Conservation (phyloP, 331 rosid genomes). For the Telfairia occidentalis region DNA sequence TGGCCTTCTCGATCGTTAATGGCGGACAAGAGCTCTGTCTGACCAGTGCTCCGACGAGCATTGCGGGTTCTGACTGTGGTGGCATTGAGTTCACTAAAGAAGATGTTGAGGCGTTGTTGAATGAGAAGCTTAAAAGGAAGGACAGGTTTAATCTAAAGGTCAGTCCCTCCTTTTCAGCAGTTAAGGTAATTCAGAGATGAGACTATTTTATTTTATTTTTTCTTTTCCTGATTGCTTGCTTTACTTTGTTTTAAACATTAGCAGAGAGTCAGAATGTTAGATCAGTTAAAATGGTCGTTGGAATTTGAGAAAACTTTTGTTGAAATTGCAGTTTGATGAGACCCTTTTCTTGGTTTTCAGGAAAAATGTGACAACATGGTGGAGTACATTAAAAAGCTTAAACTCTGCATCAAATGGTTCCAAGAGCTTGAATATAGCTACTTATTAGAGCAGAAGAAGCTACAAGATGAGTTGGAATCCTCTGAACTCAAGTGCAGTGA, state of each 20-base stretch:
- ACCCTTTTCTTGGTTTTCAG: conserved; percentile 26
- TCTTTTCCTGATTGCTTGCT: neutral
- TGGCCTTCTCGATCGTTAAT: conserved; percentile 49
- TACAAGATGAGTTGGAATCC: conserved; percentile 50
- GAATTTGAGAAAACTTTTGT: neutral
- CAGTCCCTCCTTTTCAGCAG: conserved; percentile 19
- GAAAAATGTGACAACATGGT: conserved; percentile 92
- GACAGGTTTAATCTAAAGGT: conserved; percentile 96
- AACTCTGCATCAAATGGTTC: conserved; percentile 87
- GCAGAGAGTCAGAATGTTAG: neutral
- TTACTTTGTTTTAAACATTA: neutral
- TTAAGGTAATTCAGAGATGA: conserved; percentile 13
- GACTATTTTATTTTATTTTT: neutral
- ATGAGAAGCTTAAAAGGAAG: conserved; percentile 69
- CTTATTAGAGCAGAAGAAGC: conserved; percentile 62
- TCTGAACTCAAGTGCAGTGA: conserved; percentile 59
- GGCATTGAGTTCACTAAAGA: conserved; percentile 79
- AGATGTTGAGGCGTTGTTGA: conserved; percentile 74
- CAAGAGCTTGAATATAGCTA: conserved; percentile 84
- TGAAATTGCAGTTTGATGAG: neutral
- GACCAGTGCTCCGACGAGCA: conserved; percentile 69
- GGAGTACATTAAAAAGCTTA: conserved; percentile 84
- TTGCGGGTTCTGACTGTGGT: conserved; percentile 80
- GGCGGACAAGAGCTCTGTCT: conserved; percentile 71
- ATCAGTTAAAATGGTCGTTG: neutral